These are phyloP conservation scores for Acanthamoeba lenticulata DNA, from an alignment of 208 protist genomes.

Conservation along the genomic window DNA sequence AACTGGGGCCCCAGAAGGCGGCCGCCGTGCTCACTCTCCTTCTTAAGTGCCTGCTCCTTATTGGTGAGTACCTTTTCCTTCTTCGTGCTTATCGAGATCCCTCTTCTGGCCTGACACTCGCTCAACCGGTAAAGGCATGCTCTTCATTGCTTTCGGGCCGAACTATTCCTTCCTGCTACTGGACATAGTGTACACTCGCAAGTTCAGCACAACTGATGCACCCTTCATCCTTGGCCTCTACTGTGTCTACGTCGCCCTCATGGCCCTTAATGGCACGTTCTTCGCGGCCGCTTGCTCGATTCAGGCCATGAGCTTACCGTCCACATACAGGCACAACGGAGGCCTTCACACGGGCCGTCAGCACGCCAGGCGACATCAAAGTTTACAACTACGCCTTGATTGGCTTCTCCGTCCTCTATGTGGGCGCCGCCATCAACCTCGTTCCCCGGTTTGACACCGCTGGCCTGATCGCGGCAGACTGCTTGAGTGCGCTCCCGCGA, in stretches of 20 bases:
- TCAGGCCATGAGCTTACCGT: background rate
- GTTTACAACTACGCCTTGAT: background rate
- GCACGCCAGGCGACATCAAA: slow-evolving; percentile 3
- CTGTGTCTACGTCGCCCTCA: slow-evolving; percentile 40
- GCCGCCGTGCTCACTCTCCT: background rate
- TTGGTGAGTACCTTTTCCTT: background rate
- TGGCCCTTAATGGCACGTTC: background rate
- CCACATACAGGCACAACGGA: slow-evolving; percentile 19
- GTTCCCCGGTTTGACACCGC: background rate
- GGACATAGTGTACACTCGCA: background rate
- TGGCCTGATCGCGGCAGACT: slow-evolving; percentile 25
- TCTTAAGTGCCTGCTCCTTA: slow-evolving; percentile 14
- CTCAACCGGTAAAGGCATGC: background rate
- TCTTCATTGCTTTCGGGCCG: background rate
- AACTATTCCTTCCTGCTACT: slow-evolving; percentile 44
- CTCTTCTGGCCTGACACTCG: background rate
- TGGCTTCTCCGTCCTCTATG: background rate
- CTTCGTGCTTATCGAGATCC: background rate
- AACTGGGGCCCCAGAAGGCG: background rate
- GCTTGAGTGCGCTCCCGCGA: background rate
- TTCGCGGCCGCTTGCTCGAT: background rate
- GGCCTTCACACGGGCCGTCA: slow-evolving; percentile 3
- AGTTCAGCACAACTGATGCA: slow-evolving; percentile 4
- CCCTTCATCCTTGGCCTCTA: slow-evolving; percentile 30
- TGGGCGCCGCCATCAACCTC: background rate